Evolutionary conservation across 176 grass and related monocot genomes (phyloP).

Genomic region (Ensete glaucum): DNA sequence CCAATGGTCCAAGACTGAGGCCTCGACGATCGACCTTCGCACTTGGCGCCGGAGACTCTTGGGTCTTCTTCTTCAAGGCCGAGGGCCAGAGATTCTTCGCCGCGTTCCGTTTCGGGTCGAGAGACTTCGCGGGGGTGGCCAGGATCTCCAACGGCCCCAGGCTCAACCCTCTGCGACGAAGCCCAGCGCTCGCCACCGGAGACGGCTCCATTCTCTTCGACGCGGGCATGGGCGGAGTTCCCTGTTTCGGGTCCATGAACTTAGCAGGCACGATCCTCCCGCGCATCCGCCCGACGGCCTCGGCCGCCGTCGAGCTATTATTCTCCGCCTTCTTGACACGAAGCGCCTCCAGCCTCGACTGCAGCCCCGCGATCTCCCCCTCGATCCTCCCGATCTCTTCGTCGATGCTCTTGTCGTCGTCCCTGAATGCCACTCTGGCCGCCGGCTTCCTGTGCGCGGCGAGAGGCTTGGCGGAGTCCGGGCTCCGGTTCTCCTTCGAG

Average conservation of each 20-base stretch:
- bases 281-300: constrained; percentile 3
- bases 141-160: constrained; percentile 18
- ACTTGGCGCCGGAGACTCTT: constrained; percentile 18
- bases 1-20: constrained; percentile 62
- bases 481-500: constrained; percentile 22
- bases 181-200: background rate
- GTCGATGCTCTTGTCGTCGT: constrained; percentile 1
- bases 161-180: constrained; percentile 10
- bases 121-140: background rate
- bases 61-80: constrained; percentile 14
- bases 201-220: constrained; percentile 2
- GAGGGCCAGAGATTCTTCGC: background rate
- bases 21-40: constrained; percentile 41
- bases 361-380: constrained; percentile 29
- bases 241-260: constrained; percentile 30
- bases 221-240: background rate
- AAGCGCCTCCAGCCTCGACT: constrained; percentile 20
- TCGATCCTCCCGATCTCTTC: constrained; percentile 37
- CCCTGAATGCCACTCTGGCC: background rate
- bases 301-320: background rate
- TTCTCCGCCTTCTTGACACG: constrained; percentile 24
- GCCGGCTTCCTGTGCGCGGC: background rate
- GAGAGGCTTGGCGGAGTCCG: background rate
- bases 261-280: constrained; percentile 32
- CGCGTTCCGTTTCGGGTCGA: background rate